Evolutionary conservation across 345 rosid species (phyloP).

Genomic region (Eucalyptus erythrocorys): DNA sequence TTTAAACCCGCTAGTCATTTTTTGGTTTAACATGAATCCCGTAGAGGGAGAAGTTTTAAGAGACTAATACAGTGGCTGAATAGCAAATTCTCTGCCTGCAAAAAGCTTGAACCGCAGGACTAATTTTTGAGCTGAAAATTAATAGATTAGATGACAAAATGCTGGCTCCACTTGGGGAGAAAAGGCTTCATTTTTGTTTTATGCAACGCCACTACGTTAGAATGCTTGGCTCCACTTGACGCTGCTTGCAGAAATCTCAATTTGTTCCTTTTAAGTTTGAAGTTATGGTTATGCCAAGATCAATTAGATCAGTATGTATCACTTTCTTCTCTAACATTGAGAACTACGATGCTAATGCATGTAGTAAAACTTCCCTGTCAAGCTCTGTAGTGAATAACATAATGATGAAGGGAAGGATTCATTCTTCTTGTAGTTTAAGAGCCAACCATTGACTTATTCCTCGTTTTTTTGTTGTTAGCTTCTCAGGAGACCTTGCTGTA

Average conservation of each 20-base stretch:
- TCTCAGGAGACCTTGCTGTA: constrained; percentile 40
- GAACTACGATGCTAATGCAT: not conserved
- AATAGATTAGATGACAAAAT: not conserved
- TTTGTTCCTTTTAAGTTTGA: not conserved
- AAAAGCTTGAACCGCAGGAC: not conserved
- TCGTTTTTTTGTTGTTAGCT: constrained; percentile 27
- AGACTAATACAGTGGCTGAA: not conserved
- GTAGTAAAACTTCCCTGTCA: not conserved
- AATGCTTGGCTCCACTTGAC: not conserved
- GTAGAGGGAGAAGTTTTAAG: not conserved
- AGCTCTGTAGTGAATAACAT: not conserved
- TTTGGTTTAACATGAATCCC: not conserved
- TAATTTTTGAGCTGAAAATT: not conserved
- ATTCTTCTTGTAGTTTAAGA: not conserved
- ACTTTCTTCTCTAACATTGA: not conserved
- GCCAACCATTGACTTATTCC: not conserved
- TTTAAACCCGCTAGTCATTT: not conserved
- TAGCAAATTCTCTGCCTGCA: not conserved
- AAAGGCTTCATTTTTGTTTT: not conserved
- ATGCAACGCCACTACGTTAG: not conserved
- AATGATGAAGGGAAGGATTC: not conserved
- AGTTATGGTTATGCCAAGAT: not conserved
- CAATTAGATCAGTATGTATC: not conserved
- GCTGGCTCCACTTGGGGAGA: not conserved
- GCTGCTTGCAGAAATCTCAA: not conserved